Base-by-base conservation (phyloP, 1,284 basidiomycete species). In the Heterobasidion annosum region DNA sequence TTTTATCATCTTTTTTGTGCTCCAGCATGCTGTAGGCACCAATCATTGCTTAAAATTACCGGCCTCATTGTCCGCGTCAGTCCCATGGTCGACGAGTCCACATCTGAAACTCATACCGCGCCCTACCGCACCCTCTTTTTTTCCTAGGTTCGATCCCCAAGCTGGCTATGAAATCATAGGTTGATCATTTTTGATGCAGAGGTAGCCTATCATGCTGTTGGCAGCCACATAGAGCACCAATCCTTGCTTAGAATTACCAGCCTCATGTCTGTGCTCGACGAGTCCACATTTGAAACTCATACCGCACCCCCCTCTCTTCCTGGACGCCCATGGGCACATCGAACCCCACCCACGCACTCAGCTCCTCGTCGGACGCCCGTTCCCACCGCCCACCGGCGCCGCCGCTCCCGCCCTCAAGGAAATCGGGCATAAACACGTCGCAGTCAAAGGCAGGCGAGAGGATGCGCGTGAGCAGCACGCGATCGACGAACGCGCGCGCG, bases 201-300 rank as follows among this genome's bases (percentile, higher is more conserved):
- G 25, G 25, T 25, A 25, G 25, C 4, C 25, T 25, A 25, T 5
- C 25, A 25, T 25, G 25, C 25, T 25, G 25, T 25, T 25, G 25
- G 25, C 25, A 25, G 25, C 25, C 25, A 25, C 25, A 3, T 25
- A 25, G 18, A 18, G 18, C 18, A 18, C 18, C 18, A 18, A 18
- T 25, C 25, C 25, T 25, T 25, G 25, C 25, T 25, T 40, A 12
- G 37, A 40, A n/a, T 40, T 7, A 40, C 12, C 10, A n/a, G 37
- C n/a, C n/a, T 40, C 37, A 12, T n/a, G 7, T 25, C 42, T 35
- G 16, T 16, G 15, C 51, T 15, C 59, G 60, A 45, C 82, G 72
- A 51, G 82, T 75, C 93, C 93, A 96, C 91, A 96, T 93, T 74
- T 97, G 90, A 68, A 86, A 96, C 70, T 90, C 86, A 68, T 95